These are phyloP conservation scores for Syzygium aqueum DNA, from an alignment of 345 rosid species.

Conservation along the genomic window DNA sequence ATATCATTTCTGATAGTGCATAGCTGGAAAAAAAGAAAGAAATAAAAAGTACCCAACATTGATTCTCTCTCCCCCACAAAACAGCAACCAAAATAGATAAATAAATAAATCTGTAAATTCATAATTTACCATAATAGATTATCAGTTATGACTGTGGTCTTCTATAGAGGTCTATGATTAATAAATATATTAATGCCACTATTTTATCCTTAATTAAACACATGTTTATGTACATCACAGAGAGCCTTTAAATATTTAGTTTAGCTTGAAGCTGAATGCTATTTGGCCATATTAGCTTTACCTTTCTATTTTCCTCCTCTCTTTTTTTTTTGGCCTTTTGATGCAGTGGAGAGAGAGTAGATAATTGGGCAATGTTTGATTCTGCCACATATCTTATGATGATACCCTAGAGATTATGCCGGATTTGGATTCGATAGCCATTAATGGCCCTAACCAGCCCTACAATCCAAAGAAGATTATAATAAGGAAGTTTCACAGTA, in stretches of 20 bases:
- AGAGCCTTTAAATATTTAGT: background rate
- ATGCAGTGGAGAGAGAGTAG: background rate
- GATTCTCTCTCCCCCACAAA: background rate
- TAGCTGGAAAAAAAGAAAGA: background rate
- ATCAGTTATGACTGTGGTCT: background rate
- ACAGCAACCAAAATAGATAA: background rate
- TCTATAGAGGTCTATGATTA: background rate
- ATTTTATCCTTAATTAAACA: background rate
- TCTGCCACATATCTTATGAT: slow-evolving; percentile 1
- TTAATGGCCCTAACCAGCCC: background rate
- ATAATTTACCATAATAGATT: background rate
- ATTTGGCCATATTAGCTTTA: background rate
- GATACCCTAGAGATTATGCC: background rate
- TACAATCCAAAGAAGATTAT: background rate
- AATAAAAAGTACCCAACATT: background rate
- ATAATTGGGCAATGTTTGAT: background rate
- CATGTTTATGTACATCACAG: background rate
- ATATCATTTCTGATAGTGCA: background rate
- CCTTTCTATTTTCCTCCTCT: background rate
- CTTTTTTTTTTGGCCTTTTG: background rate
- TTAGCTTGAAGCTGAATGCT: background rate
- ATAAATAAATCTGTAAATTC: background rate
- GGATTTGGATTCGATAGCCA: background rate
- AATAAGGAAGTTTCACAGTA: background rate
- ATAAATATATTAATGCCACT: background rate